Conservation (phyloP, 1,284 basidiomycete species). For the Ganoderma leucocontextum region DNA sequence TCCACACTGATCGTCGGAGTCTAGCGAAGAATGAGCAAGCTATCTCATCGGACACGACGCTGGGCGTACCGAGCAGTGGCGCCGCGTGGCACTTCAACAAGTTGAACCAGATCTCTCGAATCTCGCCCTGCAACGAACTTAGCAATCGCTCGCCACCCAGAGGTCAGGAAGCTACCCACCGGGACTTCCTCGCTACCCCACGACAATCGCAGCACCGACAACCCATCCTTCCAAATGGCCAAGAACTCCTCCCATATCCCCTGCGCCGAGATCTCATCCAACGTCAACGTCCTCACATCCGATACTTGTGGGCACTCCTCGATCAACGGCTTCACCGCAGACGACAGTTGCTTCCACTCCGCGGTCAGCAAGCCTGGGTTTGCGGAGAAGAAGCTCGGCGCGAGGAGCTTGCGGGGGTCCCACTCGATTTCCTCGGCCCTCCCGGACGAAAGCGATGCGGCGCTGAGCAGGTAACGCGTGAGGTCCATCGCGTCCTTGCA, state of each 20-base stretch:
- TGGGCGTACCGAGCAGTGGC: constrained; percentile 37
- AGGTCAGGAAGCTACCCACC: constrained; percentile 44
- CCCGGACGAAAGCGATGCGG: constrained; percentile 4
- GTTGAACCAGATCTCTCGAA: constrained; percentile 52
- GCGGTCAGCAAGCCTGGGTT: constrained; percentile 66
- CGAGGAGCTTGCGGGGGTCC: constrained; percentile 59
- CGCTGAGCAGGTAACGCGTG: constrained; percentile 55
- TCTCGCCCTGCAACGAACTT: constrained; percentile 41
- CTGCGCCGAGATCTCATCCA: constrained; percentile 60
- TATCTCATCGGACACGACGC: too few species aligned
- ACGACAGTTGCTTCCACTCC: constrained; percentile 59
- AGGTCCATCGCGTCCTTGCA: constrained; percentile 62
- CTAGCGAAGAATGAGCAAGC: constrained; percentile 35
- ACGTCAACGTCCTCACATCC: constrained; percentile 62
- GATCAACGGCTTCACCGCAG: constrained; percentile 56
- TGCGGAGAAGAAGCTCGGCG: constrained; percentile 62
- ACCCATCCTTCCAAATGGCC: constrained; percentile 61
- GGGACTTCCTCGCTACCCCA: constrained; percentile 47
- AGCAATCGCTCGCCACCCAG: constrained; percentile 13
- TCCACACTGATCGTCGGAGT: constrained; percentile 43
- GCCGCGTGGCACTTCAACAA: constrained; percentile 50
- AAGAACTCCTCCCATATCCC: constrained; percentile 64
- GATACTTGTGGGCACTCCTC: constrained; percentile 57
- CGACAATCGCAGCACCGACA: constrained; percentile 52
- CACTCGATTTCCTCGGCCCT: constrained; percentile 44